Conservation (phyloP, 169 alveolate genomes). For the Cryptosporidium felis region DNA sequence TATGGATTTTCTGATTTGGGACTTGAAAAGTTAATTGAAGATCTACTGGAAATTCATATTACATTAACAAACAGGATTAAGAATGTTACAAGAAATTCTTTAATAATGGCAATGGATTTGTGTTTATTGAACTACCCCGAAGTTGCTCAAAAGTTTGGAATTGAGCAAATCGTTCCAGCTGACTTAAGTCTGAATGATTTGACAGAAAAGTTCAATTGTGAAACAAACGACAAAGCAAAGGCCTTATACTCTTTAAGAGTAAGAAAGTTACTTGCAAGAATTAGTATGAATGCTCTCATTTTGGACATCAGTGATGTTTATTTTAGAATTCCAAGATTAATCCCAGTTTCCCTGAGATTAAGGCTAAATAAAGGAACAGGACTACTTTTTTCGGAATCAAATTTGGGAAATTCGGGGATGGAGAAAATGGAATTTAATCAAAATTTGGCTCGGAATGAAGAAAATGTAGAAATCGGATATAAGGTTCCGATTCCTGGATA, state of each 20-base stretch:
- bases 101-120: conserved; percentile 51
- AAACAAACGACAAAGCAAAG: background rate
- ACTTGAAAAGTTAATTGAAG: conserved; percentile 51
- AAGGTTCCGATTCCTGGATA: conserved; percentile 59
- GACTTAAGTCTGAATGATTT: conserved; percentile 12
- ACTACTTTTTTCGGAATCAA: conserved; percentile 41
- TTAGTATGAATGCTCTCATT: conserved; percentile 57
- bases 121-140: conserved; percentile 50
- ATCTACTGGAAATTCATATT: conserved; percentile 24
- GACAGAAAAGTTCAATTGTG: background rate
- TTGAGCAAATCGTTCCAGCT: conserved; percentile 28
- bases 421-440: background rate
- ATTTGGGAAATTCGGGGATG: background rate
- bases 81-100: conserved; percentile 19
- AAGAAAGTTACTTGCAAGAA: conserved; percentile 26
- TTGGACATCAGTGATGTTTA: conserved; percentile 54
- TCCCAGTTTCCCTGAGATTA: conserved; percentile 17
- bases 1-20: conserved; percentile 59
- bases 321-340: conserved; percentile 44
- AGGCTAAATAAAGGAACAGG: conserved; percentile 48
- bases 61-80: conserved; percentile 25
- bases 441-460: background rate
- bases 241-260: background rate
- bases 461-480: background rate
- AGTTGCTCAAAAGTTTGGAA: conserved; percentile 58